Evolutionary conservation across 192 early-diverging fungal genomes (phyloP).

Genomic region (Linnemannia elongata): DNA sequence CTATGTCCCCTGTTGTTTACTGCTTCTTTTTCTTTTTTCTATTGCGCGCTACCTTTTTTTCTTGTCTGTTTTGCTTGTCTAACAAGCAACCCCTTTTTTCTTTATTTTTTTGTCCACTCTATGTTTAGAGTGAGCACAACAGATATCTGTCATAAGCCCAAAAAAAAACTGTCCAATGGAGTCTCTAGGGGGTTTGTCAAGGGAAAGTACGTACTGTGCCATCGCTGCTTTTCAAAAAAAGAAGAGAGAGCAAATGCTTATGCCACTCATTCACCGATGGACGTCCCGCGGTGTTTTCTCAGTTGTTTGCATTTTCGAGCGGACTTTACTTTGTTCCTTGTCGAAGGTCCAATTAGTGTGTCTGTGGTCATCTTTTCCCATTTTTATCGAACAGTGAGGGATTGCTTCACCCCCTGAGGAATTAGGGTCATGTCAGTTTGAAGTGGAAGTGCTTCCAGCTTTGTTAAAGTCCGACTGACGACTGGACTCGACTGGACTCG

Average conservation of each 20-base stretch:
- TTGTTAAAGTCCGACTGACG: neutral
- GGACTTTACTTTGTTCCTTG: neutral
- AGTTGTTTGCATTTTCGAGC: neutral
- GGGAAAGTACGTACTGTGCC: too few species aligned
- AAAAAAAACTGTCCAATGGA: neutral
- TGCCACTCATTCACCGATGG: neutral
- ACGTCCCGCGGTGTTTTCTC: neutral
- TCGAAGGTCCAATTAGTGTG: neutral
- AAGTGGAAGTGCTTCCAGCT: neutral
- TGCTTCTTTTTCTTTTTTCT: too few species aligned
- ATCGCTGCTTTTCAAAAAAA: too few species aligned
- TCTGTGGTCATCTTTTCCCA: constrained; percentile 2
- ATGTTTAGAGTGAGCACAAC: neutral
- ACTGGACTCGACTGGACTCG: neutral
- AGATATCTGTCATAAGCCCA: neutral
- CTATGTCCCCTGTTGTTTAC: neutral
- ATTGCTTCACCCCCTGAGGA: too few species aligned
- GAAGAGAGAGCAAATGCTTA: too few species aligned
- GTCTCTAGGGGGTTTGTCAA: too few species aligned
- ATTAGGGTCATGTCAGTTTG: neutral
- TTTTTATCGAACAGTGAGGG: neutral
- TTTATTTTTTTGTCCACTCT: neutral
- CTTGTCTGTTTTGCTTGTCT: neutral
- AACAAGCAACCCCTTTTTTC: neutral
- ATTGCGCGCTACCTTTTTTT: too few species aligned